Percentiles rank a stretch among this genome's conserved stretches.
These are phyloP conservation scores for Fusarium algeriense DNA, from an alignment of 2,329 filamentous ascomycete genomes.

Conservation along the genomic window DNA sequence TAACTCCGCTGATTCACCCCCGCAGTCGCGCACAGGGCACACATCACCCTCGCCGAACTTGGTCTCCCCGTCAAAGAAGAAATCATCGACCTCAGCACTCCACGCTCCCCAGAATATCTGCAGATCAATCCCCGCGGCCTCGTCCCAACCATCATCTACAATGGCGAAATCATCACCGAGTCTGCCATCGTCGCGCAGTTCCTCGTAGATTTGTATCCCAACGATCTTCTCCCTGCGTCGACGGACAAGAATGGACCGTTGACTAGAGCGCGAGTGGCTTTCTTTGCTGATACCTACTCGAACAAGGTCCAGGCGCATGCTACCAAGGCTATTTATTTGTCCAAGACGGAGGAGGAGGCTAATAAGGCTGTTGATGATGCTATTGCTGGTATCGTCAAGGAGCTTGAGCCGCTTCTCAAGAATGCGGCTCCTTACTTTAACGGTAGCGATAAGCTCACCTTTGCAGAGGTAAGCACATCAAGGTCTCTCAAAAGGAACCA, in stretches of 20 bases:
- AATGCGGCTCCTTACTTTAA: conserved; percentile 72
- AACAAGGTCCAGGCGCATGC: conserved; percentile 66
- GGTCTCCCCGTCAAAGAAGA: conserved; percentile 76
- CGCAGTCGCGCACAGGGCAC: conserved; percentile 76
- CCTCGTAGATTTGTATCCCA: conserved; percentile 76
- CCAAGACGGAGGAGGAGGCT: conserved; percentile 63
- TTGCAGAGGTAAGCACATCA: conserved; percentile 74
- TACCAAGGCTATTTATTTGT: conserved; percentile 58
- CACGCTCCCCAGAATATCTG: conserved; percentile 80
- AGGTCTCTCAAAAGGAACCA: background rate
- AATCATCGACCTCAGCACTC: conserved; percentile 76
- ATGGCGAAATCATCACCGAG: conserved; percentile 77
- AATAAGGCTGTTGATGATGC: conserved; percentile 62
- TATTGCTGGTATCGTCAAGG: conserved; percentile 71
- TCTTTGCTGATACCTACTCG: conserved; percentile 78
- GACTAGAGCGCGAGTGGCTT: conserved; percentile 72
- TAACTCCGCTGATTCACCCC: background rate
- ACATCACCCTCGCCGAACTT: conserved; percentile 77
- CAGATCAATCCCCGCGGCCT: conserved; percentile 83
- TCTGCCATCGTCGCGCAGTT: conserved; percentile 80
- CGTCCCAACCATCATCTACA: conserved; percentile 77
- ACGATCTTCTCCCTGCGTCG: conserved; percentile 71
- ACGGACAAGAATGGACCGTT: conserved; percentile 67
- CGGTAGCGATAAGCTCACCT: conserved; percentile 72
- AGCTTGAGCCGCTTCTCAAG: conserved; percentile 77